Percentiles rank a stretch among this genome's conserved stretches.
phyloP scores from a whole-genome alignment of 805 yeast genomes.

The Kluyveromyces siamensis region DNA sequence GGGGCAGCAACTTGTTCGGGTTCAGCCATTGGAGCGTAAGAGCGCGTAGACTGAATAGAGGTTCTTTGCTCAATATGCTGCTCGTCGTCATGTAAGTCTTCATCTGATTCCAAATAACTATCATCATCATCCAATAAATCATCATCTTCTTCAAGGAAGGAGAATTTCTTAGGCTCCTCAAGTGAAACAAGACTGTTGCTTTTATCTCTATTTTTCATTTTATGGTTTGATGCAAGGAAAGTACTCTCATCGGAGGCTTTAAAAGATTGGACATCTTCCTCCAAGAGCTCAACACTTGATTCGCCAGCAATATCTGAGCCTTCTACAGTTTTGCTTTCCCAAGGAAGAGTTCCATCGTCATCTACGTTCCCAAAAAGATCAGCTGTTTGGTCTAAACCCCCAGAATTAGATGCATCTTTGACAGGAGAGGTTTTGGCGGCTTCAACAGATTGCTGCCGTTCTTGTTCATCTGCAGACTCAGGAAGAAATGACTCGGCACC shows the following conservation, averaged over 20 bases:
- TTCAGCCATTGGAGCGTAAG: not conserved
- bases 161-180: conserved; percentile 23
- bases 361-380: conserved; percentile 1
- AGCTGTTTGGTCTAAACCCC: not conserved
- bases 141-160: conserved; percentile 36
- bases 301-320: not conserved
- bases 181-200: not conserved
- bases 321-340: conserved; percentile 6
- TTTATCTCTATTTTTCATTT: not conserved
- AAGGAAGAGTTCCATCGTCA: conserved; percentile 8
- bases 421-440: no score
- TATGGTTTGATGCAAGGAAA: not conserved
- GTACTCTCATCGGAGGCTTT: not conserved
- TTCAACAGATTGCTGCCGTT: no score
- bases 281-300: not conserved
- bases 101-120: conserved; percentile 25
- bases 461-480: no score
- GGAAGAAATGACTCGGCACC: no score
- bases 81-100: conserved; percentile 7
- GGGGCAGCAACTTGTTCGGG: not conserved
- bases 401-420: not conserved
- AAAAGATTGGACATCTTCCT: not conserved
- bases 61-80: not conserved
- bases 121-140: conserved; percentile 35
- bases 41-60: not conserved